These are phyloP conservation scores for Pichia eremophila DNA, from an alignment of 805 yeast genomes.

Conservation along the genomic window DNA sequence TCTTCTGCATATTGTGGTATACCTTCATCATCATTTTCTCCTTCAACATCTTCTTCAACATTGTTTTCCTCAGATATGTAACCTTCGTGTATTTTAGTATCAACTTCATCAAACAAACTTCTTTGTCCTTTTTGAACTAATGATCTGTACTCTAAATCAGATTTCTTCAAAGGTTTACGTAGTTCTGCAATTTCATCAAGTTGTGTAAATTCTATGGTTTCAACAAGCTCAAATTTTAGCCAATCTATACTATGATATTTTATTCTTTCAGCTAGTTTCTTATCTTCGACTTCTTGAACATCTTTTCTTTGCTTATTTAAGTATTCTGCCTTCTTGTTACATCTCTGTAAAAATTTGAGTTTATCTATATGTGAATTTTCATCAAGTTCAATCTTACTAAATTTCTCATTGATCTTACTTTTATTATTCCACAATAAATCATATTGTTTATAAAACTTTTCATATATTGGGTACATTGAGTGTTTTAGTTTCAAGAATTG, in stretches of 20 bases:
- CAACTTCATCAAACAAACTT: slow-evolving; percentile 11
- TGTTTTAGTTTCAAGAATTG: slow-evolving; percentile 56
- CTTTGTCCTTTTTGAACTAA: slow-evolving; percentile 37
- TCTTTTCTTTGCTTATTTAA: slow-evolving; percentile 30
- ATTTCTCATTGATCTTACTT: slow-evolving; percentile 5
- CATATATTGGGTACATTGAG: slow-evolving; percentile 47
- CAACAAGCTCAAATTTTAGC: slow-evolving; percentile 72
- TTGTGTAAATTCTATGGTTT: slow-evolving; percentile 55
- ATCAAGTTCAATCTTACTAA: slow-evolving; percentile 6
- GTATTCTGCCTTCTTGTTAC: slow-evolving; percentile 51
- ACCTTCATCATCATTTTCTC: slow-evolving; percentile 2
- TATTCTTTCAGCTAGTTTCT: slow-evolving; percentile 30
- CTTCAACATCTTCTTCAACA: not conserved
- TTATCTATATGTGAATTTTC: slow-evolving; percentile 4
- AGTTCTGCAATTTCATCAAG: slow-evolving; percentile 50
- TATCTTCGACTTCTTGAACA: slow-evolving; percentile 22
- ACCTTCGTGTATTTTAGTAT: slow-evolving; percentile 1
- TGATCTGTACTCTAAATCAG: slow-evolving; percentile 54
- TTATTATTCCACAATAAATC: slow-evolving; percentile 25
- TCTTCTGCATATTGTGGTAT: slow-evolving; percentile 9
- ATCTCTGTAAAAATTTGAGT: slow-evolving; percentile 32
- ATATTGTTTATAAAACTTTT: slow-evolving; percentile 49
- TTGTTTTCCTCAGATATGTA: not conserved
- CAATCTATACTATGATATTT: slow-evolving; percentile 77
- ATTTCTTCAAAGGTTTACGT: slow-evolving; percentile 44